phyloP scores from a whole-genome alignment of 305 asterid species.

The Solanum chacoense region DNA sequence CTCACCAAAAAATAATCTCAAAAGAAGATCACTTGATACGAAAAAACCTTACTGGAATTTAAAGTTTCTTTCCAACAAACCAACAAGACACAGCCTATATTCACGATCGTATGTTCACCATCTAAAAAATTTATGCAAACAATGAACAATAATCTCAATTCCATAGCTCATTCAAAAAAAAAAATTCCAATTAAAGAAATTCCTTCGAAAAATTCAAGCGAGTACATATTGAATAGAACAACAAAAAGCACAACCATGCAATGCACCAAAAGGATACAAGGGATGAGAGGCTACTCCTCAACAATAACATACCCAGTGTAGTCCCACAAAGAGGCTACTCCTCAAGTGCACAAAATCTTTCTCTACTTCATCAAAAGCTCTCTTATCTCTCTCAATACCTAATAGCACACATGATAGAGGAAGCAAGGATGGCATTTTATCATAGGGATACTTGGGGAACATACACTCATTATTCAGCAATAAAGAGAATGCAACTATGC shows the following conservation, averaged over 20 bases:
- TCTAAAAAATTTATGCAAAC: not conserved
- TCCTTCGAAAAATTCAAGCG: not conserved
- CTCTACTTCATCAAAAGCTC: not conserved
- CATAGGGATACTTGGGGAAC: not conserved
- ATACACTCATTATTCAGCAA: not conserved
- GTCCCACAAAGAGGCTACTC: not conserved
- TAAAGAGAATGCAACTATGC: not conserved
- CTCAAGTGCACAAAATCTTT: not conserved
- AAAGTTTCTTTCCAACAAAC: not conserved
- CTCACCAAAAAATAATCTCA: not conserved
- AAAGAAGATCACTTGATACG: not conserved
- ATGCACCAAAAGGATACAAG: not conserved
- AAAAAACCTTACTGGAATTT: not conserved
- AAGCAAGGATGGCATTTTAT: not conserved
- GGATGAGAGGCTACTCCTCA: not conserved
- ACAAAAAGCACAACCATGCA: not conserved
- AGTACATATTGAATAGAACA: not conserved
- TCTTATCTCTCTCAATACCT: not conserved
- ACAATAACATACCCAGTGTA: not conserved
- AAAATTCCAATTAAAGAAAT: not conserved
- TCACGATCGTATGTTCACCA: not conserved
- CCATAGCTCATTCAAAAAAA: not conserved
- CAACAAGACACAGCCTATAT: not conserved
- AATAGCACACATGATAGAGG: not conserved
- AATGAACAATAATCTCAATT: not conserved